phyloP scores from a whole-genome alignment of 169 alveolate species.

The Plasmodium knowlesi region DNA sequence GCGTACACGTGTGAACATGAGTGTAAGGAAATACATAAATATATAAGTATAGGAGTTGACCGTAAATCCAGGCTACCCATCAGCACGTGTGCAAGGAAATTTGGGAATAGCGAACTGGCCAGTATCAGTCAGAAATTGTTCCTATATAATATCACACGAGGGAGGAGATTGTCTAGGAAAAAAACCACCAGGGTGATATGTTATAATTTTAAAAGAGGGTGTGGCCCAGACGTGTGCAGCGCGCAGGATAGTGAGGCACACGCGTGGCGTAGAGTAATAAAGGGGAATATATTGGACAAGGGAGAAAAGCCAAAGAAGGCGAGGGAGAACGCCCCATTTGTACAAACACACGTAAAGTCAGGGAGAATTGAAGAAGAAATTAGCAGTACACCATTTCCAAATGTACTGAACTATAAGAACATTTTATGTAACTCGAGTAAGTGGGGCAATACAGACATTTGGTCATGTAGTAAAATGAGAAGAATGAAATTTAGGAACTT shows the following conservation, averaged over 20 bases:
- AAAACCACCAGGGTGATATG: not conserved
- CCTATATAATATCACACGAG: not conserved
- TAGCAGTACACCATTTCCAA: not conserved
- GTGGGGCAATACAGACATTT: not conserved
- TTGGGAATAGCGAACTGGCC: not conserved
- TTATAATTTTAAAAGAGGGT: not conserved
- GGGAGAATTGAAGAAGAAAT: not conserved
- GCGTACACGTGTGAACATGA: slow-evolving; percentile 29
- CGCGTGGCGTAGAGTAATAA: not conserved
- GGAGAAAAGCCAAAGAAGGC: not conserved
- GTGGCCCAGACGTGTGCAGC: not conserved
- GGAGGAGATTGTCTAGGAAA: not conserved
- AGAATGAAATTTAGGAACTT: slow-evolving; percentile 27
- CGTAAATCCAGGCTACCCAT: slow-evolving; percentile 7
- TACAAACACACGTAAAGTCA: not conserved
- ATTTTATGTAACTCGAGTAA: not conserved
- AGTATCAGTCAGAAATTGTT: slow-evolving; percentile 7
- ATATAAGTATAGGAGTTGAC: slow-evolving; percentile 10
- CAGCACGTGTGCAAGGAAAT: slow-evolving; percentile 15
- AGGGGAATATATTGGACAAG: not conserved
- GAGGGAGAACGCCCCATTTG: not conserved
- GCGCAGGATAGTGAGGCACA: not conserved
- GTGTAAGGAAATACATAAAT: slow-evolving; percentile 15
- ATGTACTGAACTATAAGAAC: not conserved
- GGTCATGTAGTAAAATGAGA: slow-evolving; percentile 14